Evolutionary conservation across 768 basidiomycete genomes (phyloP).

Genomic region (Cyclocybe cylindracea): DNA sequence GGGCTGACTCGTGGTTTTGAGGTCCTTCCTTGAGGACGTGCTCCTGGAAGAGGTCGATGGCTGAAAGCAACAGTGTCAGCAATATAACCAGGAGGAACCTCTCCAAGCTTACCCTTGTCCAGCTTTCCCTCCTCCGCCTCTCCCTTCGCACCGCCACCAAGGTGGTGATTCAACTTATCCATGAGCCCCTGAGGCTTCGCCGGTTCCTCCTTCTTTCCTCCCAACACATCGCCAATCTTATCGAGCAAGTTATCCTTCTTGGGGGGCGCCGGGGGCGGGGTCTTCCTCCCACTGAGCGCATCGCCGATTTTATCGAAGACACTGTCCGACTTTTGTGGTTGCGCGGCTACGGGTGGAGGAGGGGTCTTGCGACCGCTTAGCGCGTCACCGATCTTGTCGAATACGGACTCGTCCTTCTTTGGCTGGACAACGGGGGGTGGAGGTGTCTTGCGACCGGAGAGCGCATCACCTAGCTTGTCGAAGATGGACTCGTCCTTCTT

Average conservation of each 20-base stretch:
- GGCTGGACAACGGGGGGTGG: no score
- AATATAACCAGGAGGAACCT: background rate
- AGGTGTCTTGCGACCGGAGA: no score
- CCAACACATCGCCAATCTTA: slow-evolving; percentile 1
- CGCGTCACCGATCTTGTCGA: background rate
- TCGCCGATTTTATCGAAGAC: slow-evolving; percentile 10
- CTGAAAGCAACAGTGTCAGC: slow-evolving; percentile 5
- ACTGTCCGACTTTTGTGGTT: background rate
- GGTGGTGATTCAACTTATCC: slow-evolving; percentile 15
- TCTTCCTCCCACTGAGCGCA: background rate
- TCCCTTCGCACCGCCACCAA: slow-evolving; percentile 19
- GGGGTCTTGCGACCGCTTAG: background rate
- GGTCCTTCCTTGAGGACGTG: slow-evolving; percentile 28
- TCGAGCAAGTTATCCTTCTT: slow-evolving; percentile 1
- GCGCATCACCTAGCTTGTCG: no score
- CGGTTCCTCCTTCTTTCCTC: slow-evolving; percentile 3
- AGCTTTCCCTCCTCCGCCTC: slow-evolving; percentile 17
- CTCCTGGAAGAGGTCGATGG: slow-evolving; percentile 26
- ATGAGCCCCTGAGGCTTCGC: slow-evolving; percentile 8
- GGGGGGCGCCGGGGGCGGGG: background rate
- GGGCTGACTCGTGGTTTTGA: slow-evolving; percentile 34
- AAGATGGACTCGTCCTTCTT: no score
- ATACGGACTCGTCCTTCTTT: background rate
- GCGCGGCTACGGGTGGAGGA: slow-evolving; percentile 1
- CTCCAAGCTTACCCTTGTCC: slow-evolving; percentile 19